These are phyloP conservation scores for Galerina marginata DNA, from an alignment of 768 basidiomycete genomes.

Conservation along the genomic window DNA sequence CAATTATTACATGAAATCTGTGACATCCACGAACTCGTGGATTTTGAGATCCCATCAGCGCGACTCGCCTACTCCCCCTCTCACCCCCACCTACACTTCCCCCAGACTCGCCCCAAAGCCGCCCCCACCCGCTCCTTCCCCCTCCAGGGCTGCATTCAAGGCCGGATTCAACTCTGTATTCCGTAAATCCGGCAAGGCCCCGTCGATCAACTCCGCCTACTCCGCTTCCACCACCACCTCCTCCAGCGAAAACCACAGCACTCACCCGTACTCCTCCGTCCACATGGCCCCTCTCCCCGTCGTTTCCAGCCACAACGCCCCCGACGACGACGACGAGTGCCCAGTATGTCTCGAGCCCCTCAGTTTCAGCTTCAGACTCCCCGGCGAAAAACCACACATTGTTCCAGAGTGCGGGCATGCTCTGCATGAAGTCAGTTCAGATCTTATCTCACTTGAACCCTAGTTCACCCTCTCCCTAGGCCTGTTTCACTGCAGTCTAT, in stretches of 20 bases:
- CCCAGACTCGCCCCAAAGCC: conserved; percentile 45
- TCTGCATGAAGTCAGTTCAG: conserved; percentile 79
- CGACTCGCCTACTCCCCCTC: conserved; percentile 42
- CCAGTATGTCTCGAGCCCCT: conserved; percentile 97
- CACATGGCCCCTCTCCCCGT: conserved; percentile 72
- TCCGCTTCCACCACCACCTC: conserved; percentile 49
- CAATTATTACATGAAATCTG: conserved; percentile 44
- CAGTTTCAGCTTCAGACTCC: conserved; percentile 88
- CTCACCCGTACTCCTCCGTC: conserved; percentile 66
- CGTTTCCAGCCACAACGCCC: conserved; percentile 64
- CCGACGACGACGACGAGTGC: conserved; percentile 88
- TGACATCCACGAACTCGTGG: conserved; percentile 42
- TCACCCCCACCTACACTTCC: conserved; percentile 49
- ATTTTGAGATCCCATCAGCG: conserved; percentile 43
- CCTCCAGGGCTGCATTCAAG: conserved; percentile 39
- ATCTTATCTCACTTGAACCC: conserved; percentile 10
- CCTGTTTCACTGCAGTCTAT: conserved; percentile 96
- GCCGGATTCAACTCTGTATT: conserved; percentile 59
- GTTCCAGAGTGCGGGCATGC: conserved; percentile 98
- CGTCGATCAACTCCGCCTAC: conserved; percentile 56
- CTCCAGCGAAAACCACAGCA: conserved; percentile 41
- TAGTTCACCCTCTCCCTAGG: conserved; percentile 48
- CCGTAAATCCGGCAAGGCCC: conserved; percentile 46
- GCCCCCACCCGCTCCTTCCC: conserved; percentile 26
- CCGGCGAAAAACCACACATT: conserved; percentile 97